A percentile compares a stretch with the other conserved stretches of the same genome.
These are phyloP conservation scores for Trichoderma semiorbis DNA, from an alignment of 2,329 filamentous ascomycete genomes.

Conservation along the genomic window DNA sequence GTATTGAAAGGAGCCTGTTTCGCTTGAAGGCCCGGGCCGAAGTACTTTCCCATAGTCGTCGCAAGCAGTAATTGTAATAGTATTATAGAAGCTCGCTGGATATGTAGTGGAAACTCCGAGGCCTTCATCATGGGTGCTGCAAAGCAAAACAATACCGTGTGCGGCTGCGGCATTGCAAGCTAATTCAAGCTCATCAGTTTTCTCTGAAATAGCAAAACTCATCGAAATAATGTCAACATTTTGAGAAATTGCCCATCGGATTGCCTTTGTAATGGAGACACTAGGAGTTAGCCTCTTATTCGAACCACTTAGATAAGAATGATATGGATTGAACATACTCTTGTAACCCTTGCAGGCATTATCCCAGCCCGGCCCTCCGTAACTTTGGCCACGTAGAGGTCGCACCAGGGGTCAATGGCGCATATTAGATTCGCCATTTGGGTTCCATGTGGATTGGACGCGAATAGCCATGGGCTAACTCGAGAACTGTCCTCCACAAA, in stretches of 20 bases:
- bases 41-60: neutral
- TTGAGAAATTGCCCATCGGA: neutral
- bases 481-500: neutral
- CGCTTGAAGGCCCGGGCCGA: accelerated
- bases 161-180: neutral
- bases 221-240: neutral
- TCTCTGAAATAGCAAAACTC: neutral
- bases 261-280: neutral
- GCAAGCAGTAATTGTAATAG: neutral
- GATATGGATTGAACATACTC: neutral
- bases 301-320: no score
- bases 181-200: neutral
- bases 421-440: neutral
- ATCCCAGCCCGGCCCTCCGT: neutral
- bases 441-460: neutral
- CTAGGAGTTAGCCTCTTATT: no score
- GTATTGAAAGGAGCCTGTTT: neutral
- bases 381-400: constrained; percentile 1
- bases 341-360: neutral
- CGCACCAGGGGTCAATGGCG: neutral
- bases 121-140: neutral
- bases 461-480: neutral
- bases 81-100: neutral
- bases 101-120: neutral
- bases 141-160: neutral